Percentiles rank a stretch among this genome's conserved stretches.
These are phyloP conservation scores for Exophiala xenobiotica DNA, from an alignment of 2,329 filamentous ascomycete genomes.

Conservation along the genomic window DNA sequence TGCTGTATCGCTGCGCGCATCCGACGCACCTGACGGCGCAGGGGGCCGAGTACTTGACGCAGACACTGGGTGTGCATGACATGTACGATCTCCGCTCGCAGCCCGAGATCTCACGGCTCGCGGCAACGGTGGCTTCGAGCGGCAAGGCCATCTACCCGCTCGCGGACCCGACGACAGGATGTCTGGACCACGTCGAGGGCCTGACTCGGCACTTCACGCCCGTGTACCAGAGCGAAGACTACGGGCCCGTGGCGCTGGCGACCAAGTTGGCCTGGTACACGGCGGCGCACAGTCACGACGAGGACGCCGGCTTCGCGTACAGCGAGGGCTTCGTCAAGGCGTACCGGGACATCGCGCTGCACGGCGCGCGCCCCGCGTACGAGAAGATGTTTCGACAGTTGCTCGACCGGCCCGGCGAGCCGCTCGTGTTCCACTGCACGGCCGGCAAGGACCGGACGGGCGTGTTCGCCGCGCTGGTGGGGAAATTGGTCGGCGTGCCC, in stretches of 20 bases:
- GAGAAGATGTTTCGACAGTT: conserved; percentile 62
- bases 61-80: conserved; percentile 58
- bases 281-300: conserved; percentile 55
- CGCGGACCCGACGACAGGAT: conserved; percentile 18
- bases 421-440: conserved; percentile 67
- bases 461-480: conserved; percentile 64
- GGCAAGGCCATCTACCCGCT: conserved; percentile 26
- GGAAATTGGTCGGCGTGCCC: conserved; percentile 62
- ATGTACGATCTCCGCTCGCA: conserved; percentile 69
- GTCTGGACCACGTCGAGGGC: conserved; percentile 34
- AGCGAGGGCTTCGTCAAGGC: conserved; percentile 62
- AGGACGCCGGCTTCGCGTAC: conserved; percentile 20
- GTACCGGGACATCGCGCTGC: conserved; percentile 67
- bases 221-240: conserved; percentile 65
- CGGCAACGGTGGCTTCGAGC: conserved; percentile 35
- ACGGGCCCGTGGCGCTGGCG: conserved; percentile 60
- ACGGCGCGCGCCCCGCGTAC: conserved; percentile 54
- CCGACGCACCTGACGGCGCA: conserved; percentile 57
- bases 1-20: conserved; percentile 69
- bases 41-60: conserved; percentile 53
- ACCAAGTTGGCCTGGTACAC: conserved; percentile 59
- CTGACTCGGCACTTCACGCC: conserved; percentile 60
- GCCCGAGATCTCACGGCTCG: conserved; percentile 36
- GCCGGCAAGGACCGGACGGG: conserved; percentile 78
- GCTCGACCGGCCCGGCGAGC: conserved; percentile 29